phyloP scores from a whole-genome alignment of 2,329 filamentous ascomycete species.

The Akanthomyces lecanii region DNA sequence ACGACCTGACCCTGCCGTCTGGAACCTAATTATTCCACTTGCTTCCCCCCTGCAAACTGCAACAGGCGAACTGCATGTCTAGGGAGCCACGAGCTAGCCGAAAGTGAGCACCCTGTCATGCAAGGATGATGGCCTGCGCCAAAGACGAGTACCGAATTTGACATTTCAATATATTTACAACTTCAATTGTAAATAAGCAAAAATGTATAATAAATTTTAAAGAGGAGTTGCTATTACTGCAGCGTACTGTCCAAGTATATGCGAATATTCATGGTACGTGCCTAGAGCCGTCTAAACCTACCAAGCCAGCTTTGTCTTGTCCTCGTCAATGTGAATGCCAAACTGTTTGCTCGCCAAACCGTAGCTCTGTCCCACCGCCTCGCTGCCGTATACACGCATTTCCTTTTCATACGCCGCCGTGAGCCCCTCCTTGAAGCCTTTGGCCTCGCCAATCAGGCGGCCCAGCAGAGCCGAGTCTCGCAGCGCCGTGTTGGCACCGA shows the following conservation, averaged over 20 bases:
- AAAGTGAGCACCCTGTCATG: neutral
- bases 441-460: constrained; percentile 46
- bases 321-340: constrained; percentile 44
- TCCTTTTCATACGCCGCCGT: constrained; percentile 56
- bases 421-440: constrained; percentile 50
- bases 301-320: constrained; percentile 20
- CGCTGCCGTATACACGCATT: constrained; percentile 57
- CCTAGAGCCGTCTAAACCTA: neutral
- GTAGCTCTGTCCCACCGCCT: constrained; percentile 54
- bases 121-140: neutral
- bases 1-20: neutral
- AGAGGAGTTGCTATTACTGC: too few species aligned
- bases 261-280: too few species aligned
- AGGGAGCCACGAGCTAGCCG: neutral
- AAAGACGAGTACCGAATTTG: neutral
- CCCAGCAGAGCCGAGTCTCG: constrained; percentile 52
- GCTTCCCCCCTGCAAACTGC: neutral
- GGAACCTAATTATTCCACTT: neutral
- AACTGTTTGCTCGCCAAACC: constrained; percentile 40
- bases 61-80: neutral
- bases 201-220: too few species aligned
- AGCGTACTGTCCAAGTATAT: neutral
- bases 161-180: neutral
- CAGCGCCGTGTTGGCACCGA: constrained; percentile 55
- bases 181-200: neutral